Percentiles rank a stretch among this genome's conserved stretches.
Conservation (phyloP, 306 rosid genomes). For the Castanea crenata region DNA sequence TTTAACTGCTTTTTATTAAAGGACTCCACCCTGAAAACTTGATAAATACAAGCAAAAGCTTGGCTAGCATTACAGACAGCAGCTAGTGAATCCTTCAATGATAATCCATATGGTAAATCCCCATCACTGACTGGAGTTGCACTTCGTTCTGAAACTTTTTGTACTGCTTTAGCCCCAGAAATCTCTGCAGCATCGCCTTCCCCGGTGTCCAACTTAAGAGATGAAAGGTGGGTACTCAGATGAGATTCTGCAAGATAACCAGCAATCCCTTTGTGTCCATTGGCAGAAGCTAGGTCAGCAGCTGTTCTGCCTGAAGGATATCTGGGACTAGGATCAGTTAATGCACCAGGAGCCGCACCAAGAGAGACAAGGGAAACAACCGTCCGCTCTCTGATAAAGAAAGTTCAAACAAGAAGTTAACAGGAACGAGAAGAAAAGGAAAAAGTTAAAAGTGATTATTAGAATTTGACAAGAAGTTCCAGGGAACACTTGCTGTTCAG, state of each 20-base stretch:
- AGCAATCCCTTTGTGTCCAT: conserved; percentile 89
- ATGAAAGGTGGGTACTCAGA: conserved; percentile 54
- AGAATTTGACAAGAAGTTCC: neutral
- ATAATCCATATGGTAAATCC: conserved; percentile 36
- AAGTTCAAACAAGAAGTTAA: conserved; percentile 21
- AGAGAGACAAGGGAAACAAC: conserved; percentile 72
- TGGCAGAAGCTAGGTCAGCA: conserved; percentile 75
- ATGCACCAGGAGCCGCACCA: conserved; percentile 72
- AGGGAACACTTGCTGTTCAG: conserved; percentile 9
- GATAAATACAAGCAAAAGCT: conserved; percentile 82
- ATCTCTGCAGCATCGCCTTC: conserved; percentile 35
- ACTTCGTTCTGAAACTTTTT: conserved; percentile 35
- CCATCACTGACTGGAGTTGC: conserved; percentile 31
- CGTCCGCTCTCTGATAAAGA: conserved; percentile 60
- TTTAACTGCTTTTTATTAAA: conserved; percentile 74
- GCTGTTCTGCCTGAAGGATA: conserved; percentile 72
- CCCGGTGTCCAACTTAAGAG: conserved; percentile 49
- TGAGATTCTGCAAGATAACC: conserved; percentile 79
- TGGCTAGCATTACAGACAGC: conserved; percentile 84
- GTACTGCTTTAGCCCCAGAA: conserved; percentile 41
- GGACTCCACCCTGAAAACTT: conserved; percentile 75
- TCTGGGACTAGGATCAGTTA: conserved; percentile 70
- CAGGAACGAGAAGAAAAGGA: neutral
- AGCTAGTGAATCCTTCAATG: conserved; percentile 78
- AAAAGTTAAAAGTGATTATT: neutral